These are phyloP conservation scores for Leucocoprinus sp. DNA, from an alignment of 768 basidiomycete species.

Conservation along the genomic window DNA sequence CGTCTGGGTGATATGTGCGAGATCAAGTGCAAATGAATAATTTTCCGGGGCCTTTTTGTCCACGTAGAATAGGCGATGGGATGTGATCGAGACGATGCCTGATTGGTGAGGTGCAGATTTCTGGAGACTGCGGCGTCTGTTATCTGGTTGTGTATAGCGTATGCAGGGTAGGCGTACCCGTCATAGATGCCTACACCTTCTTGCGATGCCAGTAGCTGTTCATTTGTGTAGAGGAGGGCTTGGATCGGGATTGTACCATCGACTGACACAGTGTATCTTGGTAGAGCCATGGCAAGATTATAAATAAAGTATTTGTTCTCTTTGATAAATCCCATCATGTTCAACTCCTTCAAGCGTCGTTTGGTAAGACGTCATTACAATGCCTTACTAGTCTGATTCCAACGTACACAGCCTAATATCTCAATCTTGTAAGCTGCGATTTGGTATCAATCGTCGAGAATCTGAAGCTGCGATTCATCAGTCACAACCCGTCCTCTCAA, in stretches of 20 bases:
- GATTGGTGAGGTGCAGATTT: constrained; percentile 76
- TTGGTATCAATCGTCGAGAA: not conserved
- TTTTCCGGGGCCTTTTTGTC: constrained; percentile 39
- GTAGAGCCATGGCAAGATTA: constrained; percentile 40
- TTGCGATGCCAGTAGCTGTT: constrained; percentile 65
- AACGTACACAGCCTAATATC: constrained; percentile 38
- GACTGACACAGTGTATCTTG: constrained; percentile 44
- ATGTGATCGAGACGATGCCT: constrained; percentile 66
- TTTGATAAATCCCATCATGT: constrained; percentile 23
- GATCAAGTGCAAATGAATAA: constrained; percentile 61
- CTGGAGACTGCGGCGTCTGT: constrained; percentile 48
- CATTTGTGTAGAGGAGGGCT: constrained; percentile 74
- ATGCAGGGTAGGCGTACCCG: constrained; percentile 47
- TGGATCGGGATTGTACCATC: constrained; percentile 75
- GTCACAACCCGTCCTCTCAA: constrained; percentile 60
- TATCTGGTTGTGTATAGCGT: constrained; percentile 19
- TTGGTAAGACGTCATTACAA: constrained; percentile 19
- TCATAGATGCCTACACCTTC: constrained; percentile 87
- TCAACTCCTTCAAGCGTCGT: constrained; percentile 29
- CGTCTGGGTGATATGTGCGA: constrained; percentile 61
- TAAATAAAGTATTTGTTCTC: too few species aligned
- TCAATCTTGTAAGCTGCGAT: constrained; percentile 51
- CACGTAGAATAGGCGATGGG: constrained; percentile 82
- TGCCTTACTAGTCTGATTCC: not conserved
- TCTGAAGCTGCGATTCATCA: constrained; percentile 18